Evolutionary conservation across 164 flowering plant genomes (phyloP).

Genomic region (Stephania yunnanensis): DNA sequence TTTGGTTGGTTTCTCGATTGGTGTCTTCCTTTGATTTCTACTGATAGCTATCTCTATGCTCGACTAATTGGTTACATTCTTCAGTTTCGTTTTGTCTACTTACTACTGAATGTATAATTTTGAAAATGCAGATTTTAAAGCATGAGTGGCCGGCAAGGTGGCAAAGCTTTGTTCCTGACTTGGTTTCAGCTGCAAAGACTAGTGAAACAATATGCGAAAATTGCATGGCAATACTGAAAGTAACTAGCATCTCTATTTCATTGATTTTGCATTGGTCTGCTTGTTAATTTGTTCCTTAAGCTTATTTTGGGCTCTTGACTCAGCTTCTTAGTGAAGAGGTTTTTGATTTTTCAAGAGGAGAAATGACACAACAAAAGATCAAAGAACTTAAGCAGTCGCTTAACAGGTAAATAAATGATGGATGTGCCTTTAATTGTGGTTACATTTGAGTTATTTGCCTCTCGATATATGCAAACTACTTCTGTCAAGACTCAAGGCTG

Average conservation of each 20-base stretch:
- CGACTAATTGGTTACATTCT: neutral
- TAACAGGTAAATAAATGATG: constrained; percentile 60
- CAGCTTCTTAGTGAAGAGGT: constrained; percentile 99
- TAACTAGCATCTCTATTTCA: constrained; percentile 8
- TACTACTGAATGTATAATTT: neutral
- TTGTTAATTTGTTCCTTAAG: neutral
- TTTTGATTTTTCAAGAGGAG: constrained; percentile 98
- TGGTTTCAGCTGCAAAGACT: constrained; percentile 91
- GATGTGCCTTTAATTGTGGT: neutral
- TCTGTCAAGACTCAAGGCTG: neutral
- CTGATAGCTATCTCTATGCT: neutral
- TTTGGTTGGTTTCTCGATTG: neutral
- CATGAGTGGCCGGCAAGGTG: constrained; percentile 99
- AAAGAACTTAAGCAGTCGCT: constrained; percentile 93
- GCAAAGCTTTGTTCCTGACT: constrained; percentile 91
- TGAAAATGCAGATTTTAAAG: constrained; percentile 65
- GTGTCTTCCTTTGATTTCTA: neutral
- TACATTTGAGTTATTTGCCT: neutral
- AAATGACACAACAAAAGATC: constrained; percentile 97
- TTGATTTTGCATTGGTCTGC: neutral
- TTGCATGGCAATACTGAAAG: constrained; percentile 97
- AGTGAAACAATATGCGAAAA: constrained; percentile 99
- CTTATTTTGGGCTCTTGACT: constrained; percentile 12
- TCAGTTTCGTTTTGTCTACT: neutral
- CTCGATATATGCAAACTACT: neutral